Conservation (phyloP, 805 yeast genomes). For the Myxozyma nipponensis region DNA sequence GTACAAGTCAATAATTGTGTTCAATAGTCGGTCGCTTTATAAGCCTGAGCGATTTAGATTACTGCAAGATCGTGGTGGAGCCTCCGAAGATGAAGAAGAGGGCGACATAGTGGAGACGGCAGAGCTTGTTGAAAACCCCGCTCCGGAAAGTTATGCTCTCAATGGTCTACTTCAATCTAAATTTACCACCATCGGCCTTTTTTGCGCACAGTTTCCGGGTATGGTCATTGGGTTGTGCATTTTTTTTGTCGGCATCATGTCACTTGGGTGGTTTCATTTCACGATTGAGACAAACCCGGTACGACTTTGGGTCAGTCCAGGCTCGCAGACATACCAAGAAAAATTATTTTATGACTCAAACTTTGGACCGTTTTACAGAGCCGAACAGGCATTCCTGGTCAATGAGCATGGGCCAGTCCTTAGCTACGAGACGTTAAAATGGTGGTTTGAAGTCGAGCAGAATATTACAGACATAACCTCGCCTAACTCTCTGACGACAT, state of each 20-base stretch:
- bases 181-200: constrained; percentile 51
- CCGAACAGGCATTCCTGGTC: constrained; percentile 75
- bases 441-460: constrained; percentile 86
- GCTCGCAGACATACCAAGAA: constrained; percentile 64
- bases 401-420: constrained; percentile 68
- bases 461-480: constrained; percentile 44
- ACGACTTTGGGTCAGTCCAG: constrained; percentile 83
- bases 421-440: constrained; percentile 62
- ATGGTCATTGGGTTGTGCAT: constrained; percentile 46
- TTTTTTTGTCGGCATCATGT: constrained; percentile 44
- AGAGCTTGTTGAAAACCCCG: constrained; percentile 28
- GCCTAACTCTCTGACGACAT: constrained; percentile 34
- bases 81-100: constrained; percentile 36
- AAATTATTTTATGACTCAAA: constrained; percentile 66
- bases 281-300: constrained; percentile 75
- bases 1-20: constrained; percentile 15
- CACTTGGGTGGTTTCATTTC: constrained; percentile 51
- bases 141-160: constrained; percentile 42
- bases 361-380: constrained; percentile 89
- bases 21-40: constrained; percentile 14
- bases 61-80: constrained; percentile 43
- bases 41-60: constrained; percentile 36
- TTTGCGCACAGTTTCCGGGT: constrained; percentile 62
- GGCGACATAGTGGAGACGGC: constrained; percentile 32
- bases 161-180: constrained; percentile 47